Evolutionary conservation across 2,329 filamentous ascomycete species (phyloP).

Genomic region (Colletotrichum sansevieriae): DNA sequence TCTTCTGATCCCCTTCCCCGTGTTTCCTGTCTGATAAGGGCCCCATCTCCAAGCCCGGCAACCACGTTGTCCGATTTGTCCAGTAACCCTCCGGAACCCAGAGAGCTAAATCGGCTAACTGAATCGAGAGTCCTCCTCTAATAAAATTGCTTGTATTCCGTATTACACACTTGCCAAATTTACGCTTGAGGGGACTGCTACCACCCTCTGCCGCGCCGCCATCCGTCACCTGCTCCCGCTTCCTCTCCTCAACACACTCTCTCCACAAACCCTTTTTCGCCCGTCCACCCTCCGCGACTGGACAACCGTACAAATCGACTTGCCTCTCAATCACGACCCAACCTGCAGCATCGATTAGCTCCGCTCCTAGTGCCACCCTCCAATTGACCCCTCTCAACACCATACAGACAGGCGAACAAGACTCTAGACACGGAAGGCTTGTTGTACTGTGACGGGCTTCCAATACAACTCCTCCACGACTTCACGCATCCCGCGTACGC

Average conservation of each 20-base stretch:
- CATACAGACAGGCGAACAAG: not conserved
- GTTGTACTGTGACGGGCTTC: slow-evolving; percentile 5
- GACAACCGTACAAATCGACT: not conserved
- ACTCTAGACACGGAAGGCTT: slow-evolving; percentile 16
- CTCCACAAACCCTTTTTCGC: slow-evolving; percentile 4
- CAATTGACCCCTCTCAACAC: slow-evolving; percentile 38
- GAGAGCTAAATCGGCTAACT: slow-evolving; percentile 39
- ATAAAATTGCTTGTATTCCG: slow-evolving; percentile 39
- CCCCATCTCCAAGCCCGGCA: slow-evolving; percentile 24
- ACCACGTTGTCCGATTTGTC: slow-evolving; percentile 35
- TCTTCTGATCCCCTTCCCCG: slow-evolving; percentile 19
- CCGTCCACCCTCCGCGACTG: slow-evolving; percentile 11
- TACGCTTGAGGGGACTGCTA: slow-evolving; percentile 9
- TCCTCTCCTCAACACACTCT: slow-evolving; percentile 33
- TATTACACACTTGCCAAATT: slow-evolving; percentile 32
- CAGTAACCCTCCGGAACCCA: slow-evolving; percentile 26
- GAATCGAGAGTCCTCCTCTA: slow-evolving; percentile 38
- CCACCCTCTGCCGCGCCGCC: slow-evolving; percentile 23
- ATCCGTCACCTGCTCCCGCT: slow-evolving; percentile 16
- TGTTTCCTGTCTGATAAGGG: slow-evolving; percentile 32
- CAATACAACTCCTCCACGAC: slow-evolving; percentile 17
- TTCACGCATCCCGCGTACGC: slow-evolving; percentile 37
- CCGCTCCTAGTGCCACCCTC: slow-evolving; percentile 29
- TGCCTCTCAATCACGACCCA: slow-evolving; percentile 16
- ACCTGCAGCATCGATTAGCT: slow-evolving; percentile 29